A percentile compares a stretch with the other conserved stretches of the same genome.
Evolutionary conservation across 768 basidiomycete genomes (phyloP).

Genomic region (Phaeolepiota aurea): DNA sequence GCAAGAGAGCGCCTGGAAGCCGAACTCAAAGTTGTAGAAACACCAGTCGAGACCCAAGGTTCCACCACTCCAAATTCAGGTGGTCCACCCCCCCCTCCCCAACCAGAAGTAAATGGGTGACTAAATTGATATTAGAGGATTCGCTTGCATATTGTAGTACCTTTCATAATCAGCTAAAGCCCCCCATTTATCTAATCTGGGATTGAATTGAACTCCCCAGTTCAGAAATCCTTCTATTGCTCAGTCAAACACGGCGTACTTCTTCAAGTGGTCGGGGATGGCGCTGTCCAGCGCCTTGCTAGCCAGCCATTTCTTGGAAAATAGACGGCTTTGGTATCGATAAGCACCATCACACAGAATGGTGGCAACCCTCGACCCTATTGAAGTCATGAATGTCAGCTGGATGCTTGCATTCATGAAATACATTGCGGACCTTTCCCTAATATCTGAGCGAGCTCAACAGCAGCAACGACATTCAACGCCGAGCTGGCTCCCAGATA

Average conservation of each 20-base stretch:
- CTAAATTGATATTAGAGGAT: background rate
- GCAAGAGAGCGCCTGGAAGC: conserved; percentile 94
- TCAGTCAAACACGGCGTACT: conserved; percentile 83
- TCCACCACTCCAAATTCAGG: conserved; percentile 5
- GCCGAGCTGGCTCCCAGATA: conserved; percentile 94
- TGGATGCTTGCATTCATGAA: background rate
- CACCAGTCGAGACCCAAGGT: conserved; percentile 9
- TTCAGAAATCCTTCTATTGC: background rate
- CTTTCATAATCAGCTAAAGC: too few species aligned
- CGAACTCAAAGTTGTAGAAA: conserved; percentile 38
- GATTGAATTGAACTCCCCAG: background rate
- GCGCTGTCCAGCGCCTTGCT: conserved; percentile 68
- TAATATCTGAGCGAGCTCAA: conserved; percentile 76
- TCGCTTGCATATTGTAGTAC: too few species aligned
- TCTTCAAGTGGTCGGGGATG: conserved; percentile 79
- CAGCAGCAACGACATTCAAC: conserved; percentile 90
- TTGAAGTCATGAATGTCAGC: conserved; percentile 1
- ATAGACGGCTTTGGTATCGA: conserved; percentile 92
- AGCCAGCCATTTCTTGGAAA: conserved; percentile 88
- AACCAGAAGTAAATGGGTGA: conserved; percentile 6
- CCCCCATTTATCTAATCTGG: background rate
- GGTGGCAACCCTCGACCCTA: conserved; percentile 81
- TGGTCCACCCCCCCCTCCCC: conserved; percentile 10
- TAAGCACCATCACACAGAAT: conserved; percentile 95
- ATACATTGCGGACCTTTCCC: conserved; percentile 54